Base-by-base conservation (phyloP, 2,329 filamentous ascomycete species). In the Metarhizium humberi region DNA sequence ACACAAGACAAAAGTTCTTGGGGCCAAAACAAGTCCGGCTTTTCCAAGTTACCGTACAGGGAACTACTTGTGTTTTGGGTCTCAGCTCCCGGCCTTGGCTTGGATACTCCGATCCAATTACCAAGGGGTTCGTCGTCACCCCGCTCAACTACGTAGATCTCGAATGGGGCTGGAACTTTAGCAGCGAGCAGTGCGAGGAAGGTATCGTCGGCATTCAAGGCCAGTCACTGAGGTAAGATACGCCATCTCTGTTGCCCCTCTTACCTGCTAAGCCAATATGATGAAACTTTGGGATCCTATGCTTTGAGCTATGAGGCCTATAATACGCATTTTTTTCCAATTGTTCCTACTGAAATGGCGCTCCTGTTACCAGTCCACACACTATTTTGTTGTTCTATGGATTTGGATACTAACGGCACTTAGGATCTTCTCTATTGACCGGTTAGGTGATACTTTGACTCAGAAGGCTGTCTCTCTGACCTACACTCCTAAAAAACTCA, bases 131-230 rank as follows among this genome's bases (percentile, higher is more conserved):
- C 65, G 90, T 95, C 72, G 85, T 97, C 62, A 96, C 92, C 1
- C 94, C 95, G 0, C 74, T 99, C 34, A 90, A 89, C 69, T 96
- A 95, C 65, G 85, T 87, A 53, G 85, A 87, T 45, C 81, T 99
- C 32, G 91, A 96, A 69, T 96, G 90, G 78, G 92, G 89, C 3
- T 96, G 92, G 87, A 96, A 94, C 64, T 97, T 99, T 67, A 92
- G 89, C 69, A 96, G 92, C 66, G 90, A 96, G 68, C 89, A 96
- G 69, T 96, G 92, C 64, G 85, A 88, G 47, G 89, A 96, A 72
- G 92, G 92, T 55, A 92, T 96, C 78, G 92, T 96, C 54, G 92
- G 91, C 57, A 92, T 96, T 58, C 89, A 95, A 72, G 90, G 86
- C 50, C 88, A 92, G 69, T 94, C 90, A 67, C 72, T 95, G 61